Evolutionary conservation across 2,329 filamentous ascomycete genomes (phyloP), one percentile per base, ranked within the genome.

Genomic region (Dothiorella sarmentorum): DNA sequence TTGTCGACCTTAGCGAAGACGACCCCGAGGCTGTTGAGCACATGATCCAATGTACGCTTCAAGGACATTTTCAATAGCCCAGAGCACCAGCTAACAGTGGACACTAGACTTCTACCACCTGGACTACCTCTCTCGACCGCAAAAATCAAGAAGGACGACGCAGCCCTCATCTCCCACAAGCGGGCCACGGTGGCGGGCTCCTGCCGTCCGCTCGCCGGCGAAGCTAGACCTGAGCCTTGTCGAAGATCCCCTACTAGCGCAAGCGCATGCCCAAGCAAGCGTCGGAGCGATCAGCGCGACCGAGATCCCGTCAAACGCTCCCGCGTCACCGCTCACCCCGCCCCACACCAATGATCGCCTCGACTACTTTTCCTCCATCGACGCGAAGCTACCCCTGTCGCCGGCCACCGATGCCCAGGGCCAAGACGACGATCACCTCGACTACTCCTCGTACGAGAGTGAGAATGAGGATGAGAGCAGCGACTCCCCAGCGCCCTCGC

Each of bases 1-100:
- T 71, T 22, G 71, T 75, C 57, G 70, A 75, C 60, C 66, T 75
- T 5, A 72, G 67, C 31, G 72, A 75, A 61, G 73, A 75, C 59
- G 73, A 75, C 57, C 63, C 69, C 22, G 70, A 74, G 58, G 72
- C 73, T 22, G 72, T 75, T 11, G 72, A 74, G 45, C 68, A 75
- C 62, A 74, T 75, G 72, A 66, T 75, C 10, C 65, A 74, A 60
- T 75, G 72, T 75, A 68, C 62, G 72, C 40, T 31, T n/a, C 18
- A 47, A 55, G 27, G 11, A n/a, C 20, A 13, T 47, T 15, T n/a
- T 17, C 26, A 7, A 53, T 13, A 2, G n/a, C n/a, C 5, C 20
- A 38, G 18, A 10, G 15, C 40, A 51, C 10, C 5, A 27, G n/a
- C 56, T 58, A 18, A 63, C 56, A 59, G 18, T 42, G 15, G 18